phyloP scores from a whole-genome alignment of 352 stramenopile species.

The Globisporangium viniferum region DNA sequence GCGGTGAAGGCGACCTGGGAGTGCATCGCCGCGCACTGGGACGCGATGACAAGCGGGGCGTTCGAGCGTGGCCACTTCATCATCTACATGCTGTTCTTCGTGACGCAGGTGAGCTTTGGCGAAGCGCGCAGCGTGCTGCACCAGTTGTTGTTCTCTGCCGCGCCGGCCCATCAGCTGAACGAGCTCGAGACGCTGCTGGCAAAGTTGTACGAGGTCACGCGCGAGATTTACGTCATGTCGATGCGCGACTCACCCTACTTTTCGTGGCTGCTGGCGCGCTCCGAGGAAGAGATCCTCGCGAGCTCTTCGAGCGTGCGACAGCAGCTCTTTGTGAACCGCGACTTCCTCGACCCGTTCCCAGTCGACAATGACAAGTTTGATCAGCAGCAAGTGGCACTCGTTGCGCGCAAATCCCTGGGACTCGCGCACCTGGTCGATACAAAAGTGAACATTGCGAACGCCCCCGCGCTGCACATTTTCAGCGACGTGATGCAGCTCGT shows the following conservation, averaged over 20 bases:
- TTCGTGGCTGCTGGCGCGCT: conserved; percentile 49
- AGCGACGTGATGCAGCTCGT: conserved; percentile 57
- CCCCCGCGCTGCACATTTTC: conserved; percentile 48
- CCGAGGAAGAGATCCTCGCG: conserved; percentile 40
- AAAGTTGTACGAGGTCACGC: conserved; percentile 40
- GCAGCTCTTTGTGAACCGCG: conserved; percentile 19
- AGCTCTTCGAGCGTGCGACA: conserved; percentile 30
- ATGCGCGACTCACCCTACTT: conserved; percentile 50
- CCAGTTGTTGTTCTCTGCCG: conserved; percentile 39
- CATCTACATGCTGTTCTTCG: conserved; percentile 59
- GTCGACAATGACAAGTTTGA: conserved; percentile 29
- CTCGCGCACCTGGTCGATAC: conserved; percentile 37
- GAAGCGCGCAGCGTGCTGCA: conserved; percentile 40
- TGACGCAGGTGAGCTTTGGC: conserved; percentile 59
- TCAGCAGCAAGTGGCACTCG: conserved; percentile 36
- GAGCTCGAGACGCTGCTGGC: conserved; percentile 36
- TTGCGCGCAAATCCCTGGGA: conserved; percentile 33
- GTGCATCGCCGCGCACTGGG: conserved; percentile 59
- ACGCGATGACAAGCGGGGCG: conserved; percentile 41
- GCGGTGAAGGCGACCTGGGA: conserved; percentile 63
- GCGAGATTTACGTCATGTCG: conserved; percentile 29
- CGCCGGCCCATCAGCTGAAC: conserved; percentile 38
- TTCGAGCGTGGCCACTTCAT: conserved; percentile 47
- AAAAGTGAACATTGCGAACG: conserved; percentile 39
- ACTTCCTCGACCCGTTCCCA: conserved; percentile 56